Percentiles rank a stretch among this genome's conserved stretches.
phyloP scores from a whole-genome alignment of 2,329 filamentous ascomycete genomes.

The Phialocephala subalpina region DNA sequence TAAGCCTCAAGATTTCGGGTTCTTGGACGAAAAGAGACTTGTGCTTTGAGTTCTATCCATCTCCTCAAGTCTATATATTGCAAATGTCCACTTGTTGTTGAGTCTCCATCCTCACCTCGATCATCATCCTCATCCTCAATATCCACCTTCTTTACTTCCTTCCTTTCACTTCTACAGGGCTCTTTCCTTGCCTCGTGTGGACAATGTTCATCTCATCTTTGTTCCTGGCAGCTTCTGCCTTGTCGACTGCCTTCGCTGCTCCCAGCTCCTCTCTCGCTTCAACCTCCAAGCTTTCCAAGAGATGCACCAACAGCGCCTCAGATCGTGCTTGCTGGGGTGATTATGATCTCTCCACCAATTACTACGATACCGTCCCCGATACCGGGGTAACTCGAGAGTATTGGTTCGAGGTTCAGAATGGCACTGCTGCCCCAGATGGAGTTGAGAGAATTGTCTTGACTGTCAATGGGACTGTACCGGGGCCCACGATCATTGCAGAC shows the following conservation, averaged over 20 bases:
- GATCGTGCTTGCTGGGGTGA: slow-evolving; percentile 52
- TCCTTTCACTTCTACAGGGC: neutral
- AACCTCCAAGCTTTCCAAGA: slow-evolving; percentile 18
- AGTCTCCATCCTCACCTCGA: neutral
- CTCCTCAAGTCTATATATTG: neutral
- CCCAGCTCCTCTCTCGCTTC: neutral
- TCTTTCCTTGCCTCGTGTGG: slow-evolving; percentile 5
- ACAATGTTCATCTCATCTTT: slow-evolving; percentile 18
- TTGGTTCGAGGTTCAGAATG: slow-evolving; percentile 35
- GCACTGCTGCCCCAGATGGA: slow-evolving; percentile 43
- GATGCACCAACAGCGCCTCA: slow-evolving; percentile 33
- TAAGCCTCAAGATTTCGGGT: neutral
- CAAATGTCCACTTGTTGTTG: neutral
- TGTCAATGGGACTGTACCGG: slow-evolving; percentile 26
- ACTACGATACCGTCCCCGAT: slow-evolving; percentile 47
- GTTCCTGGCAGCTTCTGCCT: slow-evolving; percentile 14
- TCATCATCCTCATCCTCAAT: neutral
- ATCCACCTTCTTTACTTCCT: neutral
- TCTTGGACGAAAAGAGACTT: neutral
- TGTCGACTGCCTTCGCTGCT: neutral
- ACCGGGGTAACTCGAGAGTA: slow-evolving; percentile 57
- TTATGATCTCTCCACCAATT: slow-evolving; percentile 54
- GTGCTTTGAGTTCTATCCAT: neutral
- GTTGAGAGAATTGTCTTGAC: slow-evolving; percentile 37
- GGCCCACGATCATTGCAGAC: slow-evolving; percentile 24